Evolutionary conservation across 2,329 filamentous ascomycete species (phyloP).

Genomic region (Sordariomycetes sp.): DNA sequence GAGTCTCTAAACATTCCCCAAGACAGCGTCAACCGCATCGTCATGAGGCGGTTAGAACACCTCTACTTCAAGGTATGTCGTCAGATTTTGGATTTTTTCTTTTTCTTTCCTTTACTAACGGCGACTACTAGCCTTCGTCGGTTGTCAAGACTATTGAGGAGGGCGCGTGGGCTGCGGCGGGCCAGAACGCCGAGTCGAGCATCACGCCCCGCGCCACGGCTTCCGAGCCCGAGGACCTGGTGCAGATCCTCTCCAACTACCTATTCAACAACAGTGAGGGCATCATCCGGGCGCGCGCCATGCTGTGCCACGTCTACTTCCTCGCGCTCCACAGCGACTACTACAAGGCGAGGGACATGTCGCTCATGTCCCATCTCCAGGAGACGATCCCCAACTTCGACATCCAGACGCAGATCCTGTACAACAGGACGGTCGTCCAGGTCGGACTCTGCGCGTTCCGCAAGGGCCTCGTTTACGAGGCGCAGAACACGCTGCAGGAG

Average conservation of each 20-base stretch:
- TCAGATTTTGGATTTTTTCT: too few relatives aligned
- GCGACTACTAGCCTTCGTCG: slow-evolving; percentile 57
- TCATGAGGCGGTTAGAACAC: slow-evolving; percentile 92
- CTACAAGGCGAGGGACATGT: slow-evolving; percentile 96
- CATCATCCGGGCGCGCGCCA: slow-evolving; percentile 89
- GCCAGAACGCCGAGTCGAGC: slow-evolving; percentile 57
- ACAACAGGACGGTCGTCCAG: slow-evolving; percentile 96
- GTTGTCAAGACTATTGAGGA: slow-evolving; percentile 92
- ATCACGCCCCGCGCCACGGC: slow-evolving; percentile 66
- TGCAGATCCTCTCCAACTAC: slow-evolving; percentile 86
- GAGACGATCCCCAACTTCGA: slow-evolving; percentile 97
- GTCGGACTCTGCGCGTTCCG: slow-evolving; percentile 98
- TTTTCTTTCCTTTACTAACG: slow-evolving; percentile 2
- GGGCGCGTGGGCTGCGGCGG: slow-evolving; percentile 79
- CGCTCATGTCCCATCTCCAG: slow-evolving; percentile 98
- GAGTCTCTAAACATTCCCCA: slow-evolving; percentile 63
- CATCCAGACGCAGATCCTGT: slow-evolving; percentile 93
- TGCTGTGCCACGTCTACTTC: slow-evolving; percentile 99
- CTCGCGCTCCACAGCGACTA: slow-evolving; percentile 94
- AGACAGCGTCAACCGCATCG: slow-evolving; percentile 81
- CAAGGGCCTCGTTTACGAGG: slow-evolving; percentile 91
- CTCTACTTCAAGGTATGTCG: slow-evolving; percentile 88
- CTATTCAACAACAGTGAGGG: slow-evolving; percentile 91
- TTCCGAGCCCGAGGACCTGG: slow-evolving; percentile 61
- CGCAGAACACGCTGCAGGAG: slow-evolving; percentile 94